These are phyloP conservation scores for Fraxinus quadrangulata DNA, from an alignment of 257 asterid species.

Conservation along the genomic window DNA sequence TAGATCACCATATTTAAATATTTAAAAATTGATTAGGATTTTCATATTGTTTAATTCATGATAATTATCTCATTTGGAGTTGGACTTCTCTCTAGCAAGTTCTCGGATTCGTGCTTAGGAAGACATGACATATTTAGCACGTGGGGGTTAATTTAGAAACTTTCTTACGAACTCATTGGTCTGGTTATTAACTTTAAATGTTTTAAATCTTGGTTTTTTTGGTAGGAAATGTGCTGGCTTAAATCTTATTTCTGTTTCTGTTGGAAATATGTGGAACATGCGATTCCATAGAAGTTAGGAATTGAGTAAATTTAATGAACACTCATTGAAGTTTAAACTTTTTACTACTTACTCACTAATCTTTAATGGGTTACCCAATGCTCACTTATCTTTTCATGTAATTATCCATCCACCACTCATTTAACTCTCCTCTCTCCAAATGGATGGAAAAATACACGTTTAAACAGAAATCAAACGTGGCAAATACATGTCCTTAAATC, in stretches of 20 bases:
- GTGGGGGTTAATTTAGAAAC: background rate
- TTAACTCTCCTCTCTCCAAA: too few relatives aligned
- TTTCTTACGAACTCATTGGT: background rate
- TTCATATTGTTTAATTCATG: background rate
- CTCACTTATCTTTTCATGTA: too few relatives aligned
- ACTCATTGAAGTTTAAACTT: too few relatives aligned
- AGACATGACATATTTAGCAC: background rate
- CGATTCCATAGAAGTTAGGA: background rate
- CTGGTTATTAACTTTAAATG: background rate
- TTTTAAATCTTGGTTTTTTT: background rate
- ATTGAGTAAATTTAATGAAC: too few relatives aligned
- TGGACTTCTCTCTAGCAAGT: background rate
- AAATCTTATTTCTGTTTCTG: slow-evolving; percentile 1
- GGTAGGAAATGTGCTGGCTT: background rate
- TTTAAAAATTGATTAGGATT: background rate
- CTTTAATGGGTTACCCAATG: too few relatives aligned
- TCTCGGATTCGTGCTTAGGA: background rate
- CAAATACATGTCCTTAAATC: too few relatives aligned
- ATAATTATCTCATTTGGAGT: background rate
- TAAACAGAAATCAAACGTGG: too few relatives aligned
- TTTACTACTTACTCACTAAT: too few relatives aligned
- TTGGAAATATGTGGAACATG: background rate
- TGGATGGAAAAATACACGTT: too few relatives aligned
- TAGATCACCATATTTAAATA: background rate
- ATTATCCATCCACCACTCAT: too few relatives aligned